Percentiles rank a stretch among this genome's conserved stretches.
These are phyloP conservation scores for Roridomyces roridus DNA, from an alignment of 768 basidiomycete species.

Conservation along the genomic window DNA sequence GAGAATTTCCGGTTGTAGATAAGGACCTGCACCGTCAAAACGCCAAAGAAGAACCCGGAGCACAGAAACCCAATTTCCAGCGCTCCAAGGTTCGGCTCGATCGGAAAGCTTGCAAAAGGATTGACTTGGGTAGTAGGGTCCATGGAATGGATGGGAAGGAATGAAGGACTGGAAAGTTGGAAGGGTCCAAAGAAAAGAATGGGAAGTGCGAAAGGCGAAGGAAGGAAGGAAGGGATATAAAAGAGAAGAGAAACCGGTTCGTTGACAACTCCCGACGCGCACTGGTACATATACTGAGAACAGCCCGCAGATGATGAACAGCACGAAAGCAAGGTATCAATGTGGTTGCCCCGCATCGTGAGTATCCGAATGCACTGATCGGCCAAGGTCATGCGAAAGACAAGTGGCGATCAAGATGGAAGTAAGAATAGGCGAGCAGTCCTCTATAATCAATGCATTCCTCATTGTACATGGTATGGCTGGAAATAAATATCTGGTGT, in stretches of 20 bases:
- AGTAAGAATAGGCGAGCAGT: too few relatives aligned
- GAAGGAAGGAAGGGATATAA: background rate
- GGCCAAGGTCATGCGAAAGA: too few relatives aligned
- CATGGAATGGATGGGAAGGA: constrained; percentile 5
- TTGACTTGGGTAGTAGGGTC: too few relatives aligned
- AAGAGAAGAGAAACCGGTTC: background rate
- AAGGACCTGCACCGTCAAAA: constrained; percentile 20
- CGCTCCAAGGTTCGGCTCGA: constrained; percentile 24
- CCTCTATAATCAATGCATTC: too few relatives aligned
- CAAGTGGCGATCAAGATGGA: too few relatives aligned
- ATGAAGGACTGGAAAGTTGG: background rate
- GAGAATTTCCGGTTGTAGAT: constrained; percentile 26
- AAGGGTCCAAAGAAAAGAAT: background rate
- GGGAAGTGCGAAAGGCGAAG: background rate
- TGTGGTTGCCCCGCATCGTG: too few relatives aligned
- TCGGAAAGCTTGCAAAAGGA: constrained; percentile 18
- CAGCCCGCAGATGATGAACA: too few relatives aligned
- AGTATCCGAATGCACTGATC: too few relatives aligned
- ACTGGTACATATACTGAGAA: too few relatives aligned
- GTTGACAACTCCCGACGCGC: background rate
- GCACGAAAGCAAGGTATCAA: too few relatives aligned
- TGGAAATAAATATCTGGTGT: constrained; percentile 1
- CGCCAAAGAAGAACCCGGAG: constrained; percentile 24
- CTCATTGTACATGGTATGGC: background rate
- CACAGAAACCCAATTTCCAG: constrained; percentile 22